Conservation (phyloP, 495 filamentous ascomycete genomes). For the Immersiella caudata region DNA sequence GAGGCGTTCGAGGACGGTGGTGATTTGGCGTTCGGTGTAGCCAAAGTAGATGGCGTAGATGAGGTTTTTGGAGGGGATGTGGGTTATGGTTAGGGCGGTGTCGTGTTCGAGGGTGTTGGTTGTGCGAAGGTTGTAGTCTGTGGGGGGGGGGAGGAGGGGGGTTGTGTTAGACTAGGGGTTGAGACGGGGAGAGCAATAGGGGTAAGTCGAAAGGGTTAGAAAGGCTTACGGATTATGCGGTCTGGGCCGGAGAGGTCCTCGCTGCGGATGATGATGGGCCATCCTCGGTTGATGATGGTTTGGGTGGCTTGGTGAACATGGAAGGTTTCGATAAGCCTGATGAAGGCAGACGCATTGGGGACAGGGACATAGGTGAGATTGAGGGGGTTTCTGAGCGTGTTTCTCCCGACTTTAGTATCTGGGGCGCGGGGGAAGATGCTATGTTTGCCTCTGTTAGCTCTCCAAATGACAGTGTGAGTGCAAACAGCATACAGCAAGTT, state of each 20-base stretch:
- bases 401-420: not conserved
- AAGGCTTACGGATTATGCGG: not conserved
- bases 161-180: too few relatives aligned
- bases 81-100: constrained; percentile 11
- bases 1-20: constrained; percentile 11
- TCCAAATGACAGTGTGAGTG: not conserved
- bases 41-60: constrained; percentile 17
- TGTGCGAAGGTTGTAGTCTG: constrained; percentile 18
- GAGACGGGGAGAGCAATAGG: not conserved
- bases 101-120: constrained; percentile 13
- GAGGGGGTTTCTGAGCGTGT: not conserved
- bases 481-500: not conserved
- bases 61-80: constrained; percentile 13
- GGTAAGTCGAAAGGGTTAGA: not conserved
- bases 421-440: constrained; percentile 9
- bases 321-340: constrained; percentile 6
- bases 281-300: constrained; percentile 18
- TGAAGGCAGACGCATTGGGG: not conserved
- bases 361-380: constrained; percentile 2
- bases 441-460: not conserved
- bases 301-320: constrained; percentile 12
- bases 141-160: not conserved
- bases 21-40: not conserved
- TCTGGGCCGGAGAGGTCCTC: not conserved
- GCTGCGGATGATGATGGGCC: constrained; percentile 12